Conservation (phyloP, 768 basidiomycete genomes). For the Termitomyces bulborhizus region DNA sequence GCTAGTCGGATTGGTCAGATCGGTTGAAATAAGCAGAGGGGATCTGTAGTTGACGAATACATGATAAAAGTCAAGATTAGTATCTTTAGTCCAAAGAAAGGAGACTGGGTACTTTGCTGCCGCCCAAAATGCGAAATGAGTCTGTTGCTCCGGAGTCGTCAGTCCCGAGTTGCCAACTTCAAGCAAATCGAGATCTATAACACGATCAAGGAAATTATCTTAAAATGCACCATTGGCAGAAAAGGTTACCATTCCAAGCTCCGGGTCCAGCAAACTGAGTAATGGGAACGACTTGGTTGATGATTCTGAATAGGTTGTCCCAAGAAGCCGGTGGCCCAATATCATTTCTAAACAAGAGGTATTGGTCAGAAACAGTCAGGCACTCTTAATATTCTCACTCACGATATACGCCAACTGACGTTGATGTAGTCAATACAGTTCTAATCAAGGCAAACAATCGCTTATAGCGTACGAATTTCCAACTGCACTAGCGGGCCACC, state of each 20-base stretch:
- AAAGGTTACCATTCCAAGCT: constrained; percentile 31
- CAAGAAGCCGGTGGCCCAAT: constrained; percentile 41
- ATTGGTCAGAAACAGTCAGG: not conserved
- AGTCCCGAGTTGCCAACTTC: constrained; percentile 45
- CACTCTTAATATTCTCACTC: constrained; percentile 2
- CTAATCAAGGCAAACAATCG: not conserved
- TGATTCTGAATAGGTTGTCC: constrained; percentile 43
- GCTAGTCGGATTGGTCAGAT: constrained; percentile 27
- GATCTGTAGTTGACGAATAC: constrained; percentile 19
- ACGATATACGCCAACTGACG: constrained; percentile 40
- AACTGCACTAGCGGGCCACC: constrained; percentile 38
- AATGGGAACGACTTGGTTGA: constrained; percentile 46
- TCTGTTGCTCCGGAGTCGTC: constrained; percentile 35
- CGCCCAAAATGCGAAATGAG: constrained; percentile 49
- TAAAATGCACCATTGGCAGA: not conserved
- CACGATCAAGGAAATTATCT: not conserved
- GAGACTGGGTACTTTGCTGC: constrained; percentile 32
- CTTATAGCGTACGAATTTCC: constrained; percentile 34
- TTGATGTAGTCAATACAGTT: not conserved
- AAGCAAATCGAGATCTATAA: constrained; percentile 43
- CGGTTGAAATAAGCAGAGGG: constrained; percentile 39
- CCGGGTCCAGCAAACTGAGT: constrained; percentile 42
- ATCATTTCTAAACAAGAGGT: constrained; percentile 28
- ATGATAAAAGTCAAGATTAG: not conserved
- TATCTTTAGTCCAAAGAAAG: not conserved